These are phyloP conservation scores for Boletus edulis DNA, from an alignment of 768 basidiomycete species.

Conservation along the genomic window DNA sequence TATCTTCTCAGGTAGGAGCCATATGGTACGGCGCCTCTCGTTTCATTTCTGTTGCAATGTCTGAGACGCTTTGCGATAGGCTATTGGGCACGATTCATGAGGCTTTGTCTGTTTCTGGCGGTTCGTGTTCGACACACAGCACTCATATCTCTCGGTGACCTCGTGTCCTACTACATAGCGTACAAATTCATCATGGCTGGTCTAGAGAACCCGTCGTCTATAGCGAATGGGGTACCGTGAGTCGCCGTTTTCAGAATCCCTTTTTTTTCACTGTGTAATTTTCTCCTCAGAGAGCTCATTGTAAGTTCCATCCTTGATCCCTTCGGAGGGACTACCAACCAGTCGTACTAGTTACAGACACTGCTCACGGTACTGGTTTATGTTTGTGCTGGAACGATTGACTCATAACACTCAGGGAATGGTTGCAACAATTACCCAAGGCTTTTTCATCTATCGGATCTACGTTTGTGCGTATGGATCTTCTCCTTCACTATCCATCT, in stretches of 20 bases:
- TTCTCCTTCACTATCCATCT: not conserved
- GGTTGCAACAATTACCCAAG: not conserved
- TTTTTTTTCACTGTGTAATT: not conserved
- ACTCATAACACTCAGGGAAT: too few species aligned
- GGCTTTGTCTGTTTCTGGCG: not conserved
- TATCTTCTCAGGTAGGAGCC: not conserved
- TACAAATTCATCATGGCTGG: conserved; percentile 4
- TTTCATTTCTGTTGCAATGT: too few species aligned
- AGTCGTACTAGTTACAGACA: conserved; percentile 2
- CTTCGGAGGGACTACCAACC: not conserved
- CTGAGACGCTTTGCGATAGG: not conserved
- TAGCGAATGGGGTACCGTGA: not conserved
- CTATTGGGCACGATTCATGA: not conserved
- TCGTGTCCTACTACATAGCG: not conserved
- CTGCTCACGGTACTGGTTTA: not conserved
- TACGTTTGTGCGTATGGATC: not conserved
- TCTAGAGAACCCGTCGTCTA: not conserved
- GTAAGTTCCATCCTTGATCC: conserved; percentile 1
- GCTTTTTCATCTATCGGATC: conserved; percentile 3
- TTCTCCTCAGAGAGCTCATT: conserved; percentile 2
- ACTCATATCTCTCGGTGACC: not conserved
- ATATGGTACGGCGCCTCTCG: not conserved
- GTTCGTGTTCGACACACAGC: not conserved
- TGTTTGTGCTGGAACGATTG: too few species aligned
- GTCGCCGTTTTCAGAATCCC: not conserved